phyloP scores from a whole-genome alignment of 257 asterid species.

The Rhazya stricta region DNA sequence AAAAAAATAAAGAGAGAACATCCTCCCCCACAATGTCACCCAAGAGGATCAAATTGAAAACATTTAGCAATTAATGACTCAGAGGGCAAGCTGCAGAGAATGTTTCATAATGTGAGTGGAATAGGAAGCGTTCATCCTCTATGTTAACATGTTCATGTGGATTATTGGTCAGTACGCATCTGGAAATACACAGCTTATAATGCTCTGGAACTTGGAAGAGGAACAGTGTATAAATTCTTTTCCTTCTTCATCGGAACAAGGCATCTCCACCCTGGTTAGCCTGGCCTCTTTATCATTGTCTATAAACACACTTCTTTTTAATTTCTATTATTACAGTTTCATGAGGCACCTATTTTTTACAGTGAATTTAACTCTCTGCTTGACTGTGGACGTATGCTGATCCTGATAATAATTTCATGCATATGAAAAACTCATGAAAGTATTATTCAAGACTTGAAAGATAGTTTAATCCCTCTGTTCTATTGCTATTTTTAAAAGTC shows the following conservation, averaged over 20 bases:
- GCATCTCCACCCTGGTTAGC: slow-evolving; percentile 76
- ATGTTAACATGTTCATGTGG: not conserved
- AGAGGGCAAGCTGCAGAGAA: not conserved
- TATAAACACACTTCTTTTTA: not conserved
- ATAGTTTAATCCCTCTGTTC: not conserved
- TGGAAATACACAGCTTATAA: slow-evolving; percentile 64
- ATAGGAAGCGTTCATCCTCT: too few relatives aligned
- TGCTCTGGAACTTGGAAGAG: slow-evolving; percentile 88
- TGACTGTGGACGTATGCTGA: not conserved
- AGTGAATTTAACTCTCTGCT: not conserved
- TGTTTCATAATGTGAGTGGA: not conserved
- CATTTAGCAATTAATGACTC: too few relatives aligned
- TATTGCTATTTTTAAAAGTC: not conserved
- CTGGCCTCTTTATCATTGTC: not conserved
- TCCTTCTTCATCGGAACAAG: slow-evolving; percentile 60
- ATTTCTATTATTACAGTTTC: not conserved
- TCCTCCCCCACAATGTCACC: too few relatives aligned
- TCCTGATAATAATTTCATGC: not conserved
- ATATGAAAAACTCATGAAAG: not conserved
- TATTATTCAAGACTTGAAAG: not conserved
- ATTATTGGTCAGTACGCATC: slow-evolving; percentile 50
- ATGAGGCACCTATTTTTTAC: not conserved
- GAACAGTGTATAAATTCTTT: slow-evolving; percentile 64
- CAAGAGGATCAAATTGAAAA: too few relatives aligned
- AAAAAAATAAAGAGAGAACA: too few relatives aligned